Evolutionary conservation across 1,284 basidiomycete species (phyloP).

Genomic region (Mycosarcoma mackinlayi): DNA sequence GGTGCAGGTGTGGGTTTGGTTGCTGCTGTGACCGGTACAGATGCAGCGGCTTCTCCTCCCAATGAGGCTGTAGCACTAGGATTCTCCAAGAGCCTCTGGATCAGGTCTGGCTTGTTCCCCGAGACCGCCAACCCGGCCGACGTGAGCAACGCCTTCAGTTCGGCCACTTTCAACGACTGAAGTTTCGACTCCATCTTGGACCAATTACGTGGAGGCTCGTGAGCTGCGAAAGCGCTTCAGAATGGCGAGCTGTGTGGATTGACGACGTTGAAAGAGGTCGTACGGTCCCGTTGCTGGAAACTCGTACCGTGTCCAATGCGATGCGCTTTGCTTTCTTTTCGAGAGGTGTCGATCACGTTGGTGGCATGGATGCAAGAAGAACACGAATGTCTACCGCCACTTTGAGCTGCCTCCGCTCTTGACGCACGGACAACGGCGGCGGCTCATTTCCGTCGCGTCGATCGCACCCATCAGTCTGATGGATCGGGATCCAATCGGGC

Average conservation of each 20-base stretch:
- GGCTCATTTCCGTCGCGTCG: neutral
- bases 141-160: slow-evolving; percentile 59
- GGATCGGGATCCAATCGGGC: neutral
- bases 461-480: too few relatives aligned
- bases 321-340: too few relatives aligned
- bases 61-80: slow-evolving; percentile 50
- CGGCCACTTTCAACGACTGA: slow-evolving; percentile 60
- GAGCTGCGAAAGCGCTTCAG: neutral
- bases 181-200: slow-evolving; percentile 62
- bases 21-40: slow-evolving; percentile 8
- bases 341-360: neutral
- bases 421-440: slow-evolving; percentile 4
- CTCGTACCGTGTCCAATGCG: too few relatives aligned
- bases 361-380: neutral
- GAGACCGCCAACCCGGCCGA: slow-evolving; percentile 47
- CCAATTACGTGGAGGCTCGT: too few relatives aligned
- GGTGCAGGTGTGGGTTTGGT: slow-evolving; percentile 12
- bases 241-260: too few relatives aligned
- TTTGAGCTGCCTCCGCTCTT: neutral
- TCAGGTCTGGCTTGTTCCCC: slow-evolving; percentile 64
- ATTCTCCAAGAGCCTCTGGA: slow-evolving; percentile 62
- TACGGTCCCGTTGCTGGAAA: too few relatives aligned
- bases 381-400: neutral
- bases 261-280: too few relatives aligned
- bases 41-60: slow-evolving; percentile 3